A percentile compares a stretch with the other conserved stretches of the same genome.
These are phyloP conservation scores for Colletotrichum sp. DNA, from an alignment of 2,329 filamentous ascomycete genomes.

Conservation along the genomic window DNA sequence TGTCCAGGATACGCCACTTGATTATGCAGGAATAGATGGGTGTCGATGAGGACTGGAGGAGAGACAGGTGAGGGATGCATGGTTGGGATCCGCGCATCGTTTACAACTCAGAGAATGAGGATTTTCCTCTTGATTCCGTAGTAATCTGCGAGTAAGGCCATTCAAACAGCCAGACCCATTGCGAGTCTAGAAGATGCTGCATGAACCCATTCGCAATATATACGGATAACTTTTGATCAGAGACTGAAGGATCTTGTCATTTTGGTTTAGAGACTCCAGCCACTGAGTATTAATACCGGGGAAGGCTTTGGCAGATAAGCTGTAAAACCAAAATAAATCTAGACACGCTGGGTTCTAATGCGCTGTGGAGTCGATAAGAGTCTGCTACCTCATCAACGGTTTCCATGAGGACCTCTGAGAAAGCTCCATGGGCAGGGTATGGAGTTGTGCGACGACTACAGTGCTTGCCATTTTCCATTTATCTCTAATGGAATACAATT, in stretches of 20 bases:
- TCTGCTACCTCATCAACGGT: neutral
- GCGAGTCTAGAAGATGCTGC: neutral
- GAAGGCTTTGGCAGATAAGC: neutral
- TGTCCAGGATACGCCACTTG: rapidly evolving
- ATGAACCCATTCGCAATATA: neutral
- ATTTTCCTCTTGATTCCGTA: neutral
- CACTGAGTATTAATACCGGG: neutral
- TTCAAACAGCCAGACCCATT: rapidly evolving
- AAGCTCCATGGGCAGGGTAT: neutral
- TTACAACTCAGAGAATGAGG: rapidly evolving
- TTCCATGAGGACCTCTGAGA: neutral
- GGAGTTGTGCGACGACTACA: rapidly evolving
- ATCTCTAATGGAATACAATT: rapidly evolving
- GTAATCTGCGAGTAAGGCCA: rapidly evolving
- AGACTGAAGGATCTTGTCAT: neutral
- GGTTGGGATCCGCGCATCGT: rapidly evolving
- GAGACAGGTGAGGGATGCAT: neutral
- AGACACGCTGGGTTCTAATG: too few relatives aligned
- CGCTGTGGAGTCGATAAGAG: too few relatives aligned
- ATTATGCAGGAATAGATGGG: neutral
- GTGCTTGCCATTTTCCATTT: rapidly evolving
- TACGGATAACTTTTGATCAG: rapidly evolving
- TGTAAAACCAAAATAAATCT: too few relatives aligned
- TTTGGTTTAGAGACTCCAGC: neutral
- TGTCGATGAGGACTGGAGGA: neutral